phyloP scores from a whole-genome alignment of 2,329 filamentous ascomycete species.

The Fusarium sp. region DNA sequence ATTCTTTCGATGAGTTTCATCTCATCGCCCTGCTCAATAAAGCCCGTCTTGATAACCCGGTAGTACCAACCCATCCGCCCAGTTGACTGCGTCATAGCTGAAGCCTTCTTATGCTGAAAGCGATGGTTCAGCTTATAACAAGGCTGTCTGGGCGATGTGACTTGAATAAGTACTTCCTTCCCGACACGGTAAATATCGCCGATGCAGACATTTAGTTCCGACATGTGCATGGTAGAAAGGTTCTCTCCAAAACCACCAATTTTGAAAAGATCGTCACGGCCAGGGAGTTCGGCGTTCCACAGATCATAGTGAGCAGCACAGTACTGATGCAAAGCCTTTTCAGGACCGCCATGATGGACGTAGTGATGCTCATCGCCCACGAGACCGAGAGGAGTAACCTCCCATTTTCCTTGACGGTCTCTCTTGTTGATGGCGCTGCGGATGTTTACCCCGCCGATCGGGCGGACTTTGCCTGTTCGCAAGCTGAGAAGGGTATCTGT shows the following conservation, averaged over 20 bases:
- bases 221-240: constrained; percentile 23
- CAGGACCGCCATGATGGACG: constrained; percentile 28
- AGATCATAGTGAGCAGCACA: constrained; percentile 27
- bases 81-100: constrained; percentile 17
- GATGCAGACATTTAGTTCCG: constrained; percentile 36
- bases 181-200: constrained; percentile 31
- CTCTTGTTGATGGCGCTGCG: constrained; percentile 38
- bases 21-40: constrained; percentile 9
- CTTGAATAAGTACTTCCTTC: constrained; percentile 23
- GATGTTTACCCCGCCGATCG: constrained; percentile 29
- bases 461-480: constrained; percentile 31
- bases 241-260: constrained; percentile 38
- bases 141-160: constrained; percentile 33
- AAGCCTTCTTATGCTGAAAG: constrained; percentile 35
- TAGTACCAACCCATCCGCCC: constrained; percentile 37
- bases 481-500: constrained; percentile 32
- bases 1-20: constrained; percentile 20
- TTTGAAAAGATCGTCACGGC: constrained; percentile 24
- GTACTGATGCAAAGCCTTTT: constrained; percentile 38
- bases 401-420: constrained; percentile 20
- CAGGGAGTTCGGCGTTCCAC: constrained; percentile 31
- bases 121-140: constrained; percentile 40
- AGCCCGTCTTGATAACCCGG: constrained; percentile 24
- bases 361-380: constrained; percentile 34
- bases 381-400: constrained; percentile 22